A percentile compares a stretch with the other conserved stretches of the same genome.
Conservation (phyloP, 2,329 filamentous ascomycete genomes). For the Nemania diffusa region DNA sequence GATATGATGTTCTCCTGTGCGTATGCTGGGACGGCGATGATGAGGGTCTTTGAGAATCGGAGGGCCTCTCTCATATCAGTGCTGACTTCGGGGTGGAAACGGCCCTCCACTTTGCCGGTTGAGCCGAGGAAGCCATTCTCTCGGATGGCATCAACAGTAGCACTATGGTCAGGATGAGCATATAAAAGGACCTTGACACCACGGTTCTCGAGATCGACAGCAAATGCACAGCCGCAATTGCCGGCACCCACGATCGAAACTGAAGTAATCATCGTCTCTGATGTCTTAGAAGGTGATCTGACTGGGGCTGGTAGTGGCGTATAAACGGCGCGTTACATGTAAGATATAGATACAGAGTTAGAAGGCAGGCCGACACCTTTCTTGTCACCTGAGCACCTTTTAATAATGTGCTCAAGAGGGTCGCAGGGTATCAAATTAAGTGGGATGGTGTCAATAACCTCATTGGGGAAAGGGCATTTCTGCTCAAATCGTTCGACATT, state of each 20-base stretch:
- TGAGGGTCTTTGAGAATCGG: conserved; percentile 26
- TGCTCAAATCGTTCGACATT: background rate
- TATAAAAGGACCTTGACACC: conserved; percentile 34
- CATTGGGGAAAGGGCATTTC: background rate
- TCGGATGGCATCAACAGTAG: conserved; percentile 24
- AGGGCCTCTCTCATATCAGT: conserved; percentile 31
- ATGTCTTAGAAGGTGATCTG: background rate
- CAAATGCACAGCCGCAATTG: conserved; percentile 33
- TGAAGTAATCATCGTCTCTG: conserved; percentile 27
- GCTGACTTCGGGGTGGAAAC: conserved; percentile 27
- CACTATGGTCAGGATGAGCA: conserved; percentile 32
- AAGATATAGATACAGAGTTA: background rate
- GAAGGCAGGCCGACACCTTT: background rate
- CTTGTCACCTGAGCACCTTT: background rate
- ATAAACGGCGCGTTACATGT: background rate
- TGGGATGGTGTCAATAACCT: background rate
- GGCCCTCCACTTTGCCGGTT: conserved; percentile 27
- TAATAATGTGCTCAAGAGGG: background rate
- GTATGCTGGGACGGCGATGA: conserved; percentile 33
- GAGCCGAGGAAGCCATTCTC: conserved; percentile 26
- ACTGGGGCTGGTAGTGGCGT: background rate
- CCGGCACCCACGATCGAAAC: conserved; percentile 33
- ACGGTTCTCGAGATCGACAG: conserved; percentile 34
- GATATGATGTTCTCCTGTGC: conserved; percentile 30
- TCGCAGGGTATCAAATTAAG: background rate